Evolutionary conservation across 345 rosid genomes (phyloP).

Genomic region (Populus euphratica): DNA sequence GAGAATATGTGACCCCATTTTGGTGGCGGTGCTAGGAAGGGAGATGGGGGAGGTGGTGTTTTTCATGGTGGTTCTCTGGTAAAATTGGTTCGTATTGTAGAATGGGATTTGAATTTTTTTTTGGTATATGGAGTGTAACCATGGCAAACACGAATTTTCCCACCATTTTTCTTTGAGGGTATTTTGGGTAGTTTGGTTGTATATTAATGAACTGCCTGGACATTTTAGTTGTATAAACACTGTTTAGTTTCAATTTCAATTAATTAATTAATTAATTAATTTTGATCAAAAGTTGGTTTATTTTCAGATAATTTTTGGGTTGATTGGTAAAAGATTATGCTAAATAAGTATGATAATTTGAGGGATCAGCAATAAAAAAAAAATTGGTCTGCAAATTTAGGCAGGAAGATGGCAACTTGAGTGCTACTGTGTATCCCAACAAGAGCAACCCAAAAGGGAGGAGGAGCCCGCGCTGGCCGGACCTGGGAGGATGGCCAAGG

Average conservation of each 20-base stretch:
- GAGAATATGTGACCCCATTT: background rate
- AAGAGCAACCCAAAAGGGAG: background rate
- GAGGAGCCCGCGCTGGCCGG: background rate
- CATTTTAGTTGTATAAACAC: background rate
- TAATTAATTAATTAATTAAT: no score
- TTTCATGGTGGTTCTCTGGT: background rate
- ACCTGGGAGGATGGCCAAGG: no score
- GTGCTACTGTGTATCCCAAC: background rate
- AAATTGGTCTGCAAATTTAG: background rate
- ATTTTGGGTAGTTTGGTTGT: constrained; percentile 10
- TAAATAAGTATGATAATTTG: no score
- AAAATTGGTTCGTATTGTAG: background rate
- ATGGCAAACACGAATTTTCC: background rate
- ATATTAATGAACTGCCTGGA: background rate
- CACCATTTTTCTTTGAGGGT: constrained; percentile 12
- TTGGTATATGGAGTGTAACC: background rate
- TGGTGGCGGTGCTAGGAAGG: background rate
- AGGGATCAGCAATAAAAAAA: no score
- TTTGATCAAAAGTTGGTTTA: background rate
- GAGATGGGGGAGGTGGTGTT: background rate
- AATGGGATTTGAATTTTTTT: background rate
- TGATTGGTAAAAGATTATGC: background rate
- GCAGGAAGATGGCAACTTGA: background rate
- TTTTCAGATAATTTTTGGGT: background rate
- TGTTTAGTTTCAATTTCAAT: background rate